Base-by-base conservation (phyloP, 495 filamentous ascomycete genomes). In the Tuber brumale region DNA sequence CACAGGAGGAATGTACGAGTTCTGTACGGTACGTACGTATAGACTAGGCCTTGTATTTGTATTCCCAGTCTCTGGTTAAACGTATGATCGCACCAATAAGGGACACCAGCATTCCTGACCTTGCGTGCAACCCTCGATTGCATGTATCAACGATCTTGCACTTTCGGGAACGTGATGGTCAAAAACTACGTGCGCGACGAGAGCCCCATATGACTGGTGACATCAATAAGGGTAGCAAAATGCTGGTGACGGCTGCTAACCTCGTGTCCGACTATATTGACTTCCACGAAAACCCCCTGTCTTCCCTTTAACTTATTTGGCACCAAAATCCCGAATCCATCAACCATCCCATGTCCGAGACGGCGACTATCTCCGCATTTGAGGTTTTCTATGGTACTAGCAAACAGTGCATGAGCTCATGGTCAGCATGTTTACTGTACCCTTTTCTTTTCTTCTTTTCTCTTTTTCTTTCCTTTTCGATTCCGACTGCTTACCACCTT, bases 1-100 rank as follows among this genome's bases (percentile, higher is more conserved):
- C 74, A 73, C 77, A 79, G 77, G 44, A 70, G 76, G 76, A 76
- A 76, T 78, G 75, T 75, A 77, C 74, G 76, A 70, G 51, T 51
- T 78, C n/a, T 31, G 57, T 31, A 66, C n/a, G 51, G 51, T 61
- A 16, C 51, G 51, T 61, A 61, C 10, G 51, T 27, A 61, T 31
- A 61, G 51, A n/a, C n/a, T 2, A 7, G 51, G 14, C 3, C 31
- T 61, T 61, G 51, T 61, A 27, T n/a, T n/a, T n/a, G n/a, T n/a
- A n/a, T n/a, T n/a, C 23, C 27, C 3, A 16, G 57, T 66, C 57
- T 66, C 57, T 66, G 27, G 57, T 31, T 66, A 66, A 31, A 66
- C 57, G 57, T 21, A 66, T 31, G 57, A 66, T 66, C 57, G 57
- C 57, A 66, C 57, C 57, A 66, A 66, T 66, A 31, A n/a, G 27